Conservation (phyloP, 352 stramenopile genomes). For the Pythium phragmiticola region DNA sequence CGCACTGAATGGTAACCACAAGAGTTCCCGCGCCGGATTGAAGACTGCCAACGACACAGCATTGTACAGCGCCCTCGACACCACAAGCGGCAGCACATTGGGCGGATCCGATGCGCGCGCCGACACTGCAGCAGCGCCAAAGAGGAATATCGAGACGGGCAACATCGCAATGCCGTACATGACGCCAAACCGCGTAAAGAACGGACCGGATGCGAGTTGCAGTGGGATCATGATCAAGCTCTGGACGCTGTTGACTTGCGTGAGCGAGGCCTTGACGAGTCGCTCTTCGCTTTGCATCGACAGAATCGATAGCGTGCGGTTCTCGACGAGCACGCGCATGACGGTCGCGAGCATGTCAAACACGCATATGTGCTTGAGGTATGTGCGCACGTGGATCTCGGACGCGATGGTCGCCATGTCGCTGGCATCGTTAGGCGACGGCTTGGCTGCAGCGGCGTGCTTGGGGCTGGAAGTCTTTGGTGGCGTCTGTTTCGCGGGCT, state of each 20-base stretch:
- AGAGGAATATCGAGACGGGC: slow-evolving; percentile 68
- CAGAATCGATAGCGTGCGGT: slow-evolving; percentile 74
- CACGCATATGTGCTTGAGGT: slow-evolving; percentile 86
- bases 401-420: slow-evolving; percentile 35
- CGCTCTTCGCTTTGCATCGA: slow-evolving; percentile 62
- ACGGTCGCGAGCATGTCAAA: slow-evolving; percentile 83
- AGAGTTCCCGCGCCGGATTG: slow-evolving; percentile 80
- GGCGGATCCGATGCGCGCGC: slow-evolving; percentile 33
- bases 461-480: slow-evolving; percentile 14
- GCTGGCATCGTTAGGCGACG: background rate
- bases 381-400: slow-evolving; percentile 71
- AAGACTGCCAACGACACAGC: slow-evolving; percentile 79
- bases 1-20: slow-evolving; percentile 83
- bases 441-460: background rate
- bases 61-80: slow-evolving; percentile 77
- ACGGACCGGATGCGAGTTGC: slow-evolving; percentile 69
- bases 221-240: slow-evolving; percentile 88
- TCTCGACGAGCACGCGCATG: slow-evolving; percentile 80
- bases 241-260: slow-evolving; percentile 78
- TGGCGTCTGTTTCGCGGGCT: background rate
- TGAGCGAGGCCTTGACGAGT: slow-evolving; percentile 67
- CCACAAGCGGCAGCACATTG: slow-evolving; percentile 51
- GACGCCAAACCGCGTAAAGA: slow-evolving; percentile 84
- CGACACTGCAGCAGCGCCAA: slow-evolving; percentile 55
- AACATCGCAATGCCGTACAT: slow-evolving; percentile 83